These are phyloP conservation scores for Bipolaris cookei DNA, from an alignment of 2,329 filamentous ascomycete species.

Conservation along the genomic window DNA sequence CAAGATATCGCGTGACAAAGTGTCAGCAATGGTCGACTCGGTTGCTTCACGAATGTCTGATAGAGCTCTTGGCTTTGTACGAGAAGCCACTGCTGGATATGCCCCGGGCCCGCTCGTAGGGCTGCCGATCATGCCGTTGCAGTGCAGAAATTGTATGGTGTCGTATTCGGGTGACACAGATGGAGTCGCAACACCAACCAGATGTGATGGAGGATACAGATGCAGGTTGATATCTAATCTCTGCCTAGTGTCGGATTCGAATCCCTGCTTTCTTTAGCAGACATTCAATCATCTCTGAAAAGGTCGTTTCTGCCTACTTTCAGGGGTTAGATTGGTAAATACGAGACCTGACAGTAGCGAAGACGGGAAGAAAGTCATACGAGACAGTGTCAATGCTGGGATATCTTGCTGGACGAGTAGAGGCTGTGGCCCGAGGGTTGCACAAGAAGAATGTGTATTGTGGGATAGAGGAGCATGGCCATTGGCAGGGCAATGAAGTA, in stretches of 20 bases:
- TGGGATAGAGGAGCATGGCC: conserved; percentile 3
- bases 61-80: conserved; percentile 51
- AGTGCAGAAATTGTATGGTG: conserved; percentile 15
- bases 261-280: conserved; percentile 47
- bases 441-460: conserved; percentile 16
- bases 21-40: conserved; percentile 55
- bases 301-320: conserved; percentile 39
- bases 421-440: conserved; percentile 35
- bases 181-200: conserved; percentile 19
- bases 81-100: conserved; percentile 34
- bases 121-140: conserved; percentile 38
- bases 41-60: conserved; percentile 60
- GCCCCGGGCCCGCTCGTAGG: conserved; percentile 34
- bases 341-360: conserved; percentile 44
- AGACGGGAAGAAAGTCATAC: conserved; percentile 48
- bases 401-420: conserved; percentile 40
- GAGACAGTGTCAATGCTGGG: conserved; percentile 48
- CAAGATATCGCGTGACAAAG: conserved; percentile 37
- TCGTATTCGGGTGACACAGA: conserved; percentile 19
- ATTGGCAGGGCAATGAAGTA: neutral
- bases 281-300: conserved; percentile 40
- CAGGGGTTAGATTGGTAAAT: conserved; percentile 25
- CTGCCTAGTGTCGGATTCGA: conserved; percentile 34
- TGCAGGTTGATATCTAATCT: conserved; percentile 19
- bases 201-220: conserved; percentile 26